Conservation (phyloP, 495 filamentous ascomycete genomes). For the Cercophora scortea region DNA sequence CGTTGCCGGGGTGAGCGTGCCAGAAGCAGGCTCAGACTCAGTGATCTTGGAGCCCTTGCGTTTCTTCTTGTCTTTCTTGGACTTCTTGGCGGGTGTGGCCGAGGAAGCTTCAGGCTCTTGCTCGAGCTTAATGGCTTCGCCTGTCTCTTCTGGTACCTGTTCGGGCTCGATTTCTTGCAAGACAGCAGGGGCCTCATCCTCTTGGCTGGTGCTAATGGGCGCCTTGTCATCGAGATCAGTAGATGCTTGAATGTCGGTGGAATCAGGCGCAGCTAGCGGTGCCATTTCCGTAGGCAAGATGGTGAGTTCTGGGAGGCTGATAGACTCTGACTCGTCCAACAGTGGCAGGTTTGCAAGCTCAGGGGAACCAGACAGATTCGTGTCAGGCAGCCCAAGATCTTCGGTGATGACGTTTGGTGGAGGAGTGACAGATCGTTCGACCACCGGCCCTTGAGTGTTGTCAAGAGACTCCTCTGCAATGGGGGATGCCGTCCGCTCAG, state of each 20-base stretch:
- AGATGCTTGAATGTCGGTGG: background rate
- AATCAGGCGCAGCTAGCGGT: background rate
- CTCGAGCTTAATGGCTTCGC: background rate
- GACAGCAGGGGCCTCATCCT: too few species aligned
- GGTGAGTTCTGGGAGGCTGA: background rate
- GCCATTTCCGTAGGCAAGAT: background rate
- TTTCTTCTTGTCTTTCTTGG: slow-evolving; percentile 15
- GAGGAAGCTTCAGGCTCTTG: slow-evolving; percentile 2
- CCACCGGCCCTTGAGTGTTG: background rate
- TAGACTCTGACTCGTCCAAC: background rate
- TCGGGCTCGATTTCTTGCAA: background rate
- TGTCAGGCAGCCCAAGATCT: too few species aligned
- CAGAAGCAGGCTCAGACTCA: slow-evolving; percentile 1
- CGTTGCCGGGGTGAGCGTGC: background rate
- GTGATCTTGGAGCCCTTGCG: slow-evolving; percentile 1
- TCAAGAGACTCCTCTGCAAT: background rate
- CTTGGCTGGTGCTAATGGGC: too few species aligned
- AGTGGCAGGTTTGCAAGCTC: too few species aligned
- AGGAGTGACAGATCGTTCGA: background rate
- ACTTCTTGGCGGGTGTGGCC: slow-evolving; percentile 14
- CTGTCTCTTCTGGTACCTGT: background rate
- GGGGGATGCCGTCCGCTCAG: background rate
- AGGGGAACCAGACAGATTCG: background rate
- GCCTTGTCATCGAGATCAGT: too few species aligned
- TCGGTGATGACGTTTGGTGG: too few species aligned